Percentiles rank a stretch among this genome's conserved stretches.
Evolutionary conservation across 441 rosid genomes (phyloP).

Genomic region (Pelargonium exstipulatum): DNA sequence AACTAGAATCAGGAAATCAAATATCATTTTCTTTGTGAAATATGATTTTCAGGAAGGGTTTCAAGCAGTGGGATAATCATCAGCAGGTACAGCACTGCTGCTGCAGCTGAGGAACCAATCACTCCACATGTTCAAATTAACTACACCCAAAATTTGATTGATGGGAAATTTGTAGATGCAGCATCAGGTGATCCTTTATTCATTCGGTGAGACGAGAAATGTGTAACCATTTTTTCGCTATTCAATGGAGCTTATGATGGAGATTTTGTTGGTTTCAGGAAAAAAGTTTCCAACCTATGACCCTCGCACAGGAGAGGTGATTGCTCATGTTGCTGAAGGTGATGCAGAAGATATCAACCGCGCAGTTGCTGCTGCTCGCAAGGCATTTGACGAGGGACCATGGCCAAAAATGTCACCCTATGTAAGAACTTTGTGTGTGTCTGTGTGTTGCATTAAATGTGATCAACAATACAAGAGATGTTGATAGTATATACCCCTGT

Average conservation of each 20-base stretch:
- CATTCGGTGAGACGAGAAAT: background rate
- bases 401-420: conserved; percentile 71
- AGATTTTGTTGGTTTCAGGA: conserved; percentile 29
- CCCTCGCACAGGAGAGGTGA: conserved; percentile 53
- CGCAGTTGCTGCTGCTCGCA: conserved; percentile 69
- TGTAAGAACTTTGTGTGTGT: conserved; percentile 25
- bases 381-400: conserved; percentile 70
- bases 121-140: conserved; percentile 33
- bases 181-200: conserved; percentile 34
- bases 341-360: conserved; percentile 57
- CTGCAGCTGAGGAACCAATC: conserved; percentile 32
- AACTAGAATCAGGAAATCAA: background rate
- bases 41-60: conserved; percentile 31
- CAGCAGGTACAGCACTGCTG: conserved; percentile 31
- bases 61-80: conserved; percentile 19
- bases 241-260: background rate
- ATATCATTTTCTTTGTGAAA: background rate
- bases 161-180: conserved; percentile 43
- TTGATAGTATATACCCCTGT: conserved; percentile 6
- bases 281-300: conserved; percentile 57
- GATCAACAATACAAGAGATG: background rate
- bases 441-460: background rate
- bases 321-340: conserved; percentile 65
- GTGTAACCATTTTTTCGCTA: background rate
- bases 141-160: conserved; percentile 36